Percentiles rank a stretch among this genome's conserved stretches.
phyloP scores from a whole-genome alignment of 148 eudicot genomes.

The Rhododendron kiyosumense region DNA sequence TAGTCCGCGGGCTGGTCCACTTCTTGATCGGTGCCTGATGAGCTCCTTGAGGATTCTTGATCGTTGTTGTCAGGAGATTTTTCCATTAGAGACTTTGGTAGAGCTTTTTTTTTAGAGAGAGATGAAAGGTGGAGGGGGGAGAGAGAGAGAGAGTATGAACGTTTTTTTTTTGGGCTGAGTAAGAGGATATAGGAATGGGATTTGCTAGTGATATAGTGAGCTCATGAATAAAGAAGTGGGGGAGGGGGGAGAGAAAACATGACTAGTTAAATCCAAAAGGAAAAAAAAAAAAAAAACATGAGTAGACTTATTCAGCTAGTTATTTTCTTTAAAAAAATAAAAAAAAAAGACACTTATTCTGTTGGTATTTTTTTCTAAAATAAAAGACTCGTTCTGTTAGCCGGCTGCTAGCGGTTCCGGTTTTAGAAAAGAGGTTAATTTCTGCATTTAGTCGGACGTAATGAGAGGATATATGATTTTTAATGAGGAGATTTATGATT shows the following conservation, averaged over 20 bases:
- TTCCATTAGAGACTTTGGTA: background rate
- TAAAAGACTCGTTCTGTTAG: conserved; percentile 13
- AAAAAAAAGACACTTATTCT: background rate
- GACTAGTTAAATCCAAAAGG: background rate
- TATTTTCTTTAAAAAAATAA: too few species aligned
- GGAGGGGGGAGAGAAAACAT: background rate
- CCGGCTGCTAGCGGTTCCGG: conserved; percentile 11
- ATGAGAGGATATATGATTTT: background rate
- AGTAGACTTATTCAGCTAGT: background rate
- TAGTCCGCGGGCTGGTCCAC: conserved; percentile 15
- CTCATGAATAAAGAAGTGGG: background rate
- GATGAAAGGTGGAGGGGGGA: background rate
- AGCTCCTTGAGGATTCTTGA: conserved; percentile 10
- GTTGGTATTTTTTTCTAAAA: background rate
- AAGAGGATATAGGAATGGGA: background rate
- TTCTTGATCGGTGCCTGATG: conserved; percentile 13
- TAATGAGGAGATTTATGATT: background rate
- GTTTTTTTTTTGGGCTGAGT: too few species aligned
- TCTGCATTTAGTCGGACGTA: background rate
- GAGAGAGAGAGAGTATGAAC: background rate
- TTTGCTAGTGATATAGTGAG: background rate
- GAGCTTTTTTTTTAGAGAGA: background rate
- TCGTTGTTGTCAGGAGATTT: background rate
- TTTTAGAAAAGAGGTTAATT: background rate
- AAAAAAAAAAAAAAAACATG: background rate